Evolutionary conservation across 768 basidiomycete genomes (phyloP), one percentile per base, ranked within the genome.

Genomic region (Rhizopogon rudus): DNA sequence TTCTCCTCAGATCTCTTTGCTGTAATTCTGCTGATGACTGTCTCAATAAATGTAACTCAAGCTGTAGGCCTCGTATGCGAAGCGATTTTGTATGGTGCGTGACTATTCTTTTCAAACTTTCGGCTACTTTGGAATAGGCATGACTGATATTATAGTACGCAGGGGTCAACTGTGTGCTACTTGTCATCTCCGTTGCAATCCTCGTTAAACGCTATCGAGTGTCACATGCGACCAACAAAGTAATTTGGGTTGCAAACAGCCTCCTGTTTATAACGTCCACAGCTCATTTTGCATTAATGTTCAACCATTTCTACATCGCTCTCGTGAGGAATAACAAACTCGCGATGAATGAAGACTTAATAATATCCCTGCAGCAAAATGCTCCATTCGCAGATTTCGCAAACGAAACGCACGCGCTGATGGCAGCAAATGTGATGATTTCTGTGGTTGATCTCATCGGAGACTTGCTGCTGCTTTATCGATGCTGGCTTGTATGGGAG

Each of bases 401-500:
- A n/a, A 20, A 60, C 35, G 65, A 69, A 59, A 70, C 61, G 5
- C 25, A 28, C 1, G 40, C 10, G 14, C 58, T 64, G 14, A 31
- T 62, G 14, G 66, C 55, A 12, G 66, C 64, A 10, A 67, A 68
- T 57, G 40, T 66, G 10, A 51, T 68, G 48, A 59, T 68, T 29
- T 62, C 63, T 9, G n/a, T 66, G 28, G 42, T 61, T 14, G 67
- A 68, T 33, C 56, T 68, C 39, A 22, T 62, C 13, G 65, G 65
- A 3, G 56, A 65, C 57, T 9, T 58, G 42, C 57, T 69, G 29
- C 54, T 70, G n/a, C 53, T 65, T 41, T 71, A 71, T 56, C 72
- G 72, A 29, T 70, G 67, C 52, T 73, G 66, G 61, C 40, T 67
- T 28, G 57, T 74, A 20, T 74, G 71, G 67, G 61, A 57, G 3